Conservation (phyloP, 2,329 filamentous ascomycete species). For the Exophiala sp. region DNA sequence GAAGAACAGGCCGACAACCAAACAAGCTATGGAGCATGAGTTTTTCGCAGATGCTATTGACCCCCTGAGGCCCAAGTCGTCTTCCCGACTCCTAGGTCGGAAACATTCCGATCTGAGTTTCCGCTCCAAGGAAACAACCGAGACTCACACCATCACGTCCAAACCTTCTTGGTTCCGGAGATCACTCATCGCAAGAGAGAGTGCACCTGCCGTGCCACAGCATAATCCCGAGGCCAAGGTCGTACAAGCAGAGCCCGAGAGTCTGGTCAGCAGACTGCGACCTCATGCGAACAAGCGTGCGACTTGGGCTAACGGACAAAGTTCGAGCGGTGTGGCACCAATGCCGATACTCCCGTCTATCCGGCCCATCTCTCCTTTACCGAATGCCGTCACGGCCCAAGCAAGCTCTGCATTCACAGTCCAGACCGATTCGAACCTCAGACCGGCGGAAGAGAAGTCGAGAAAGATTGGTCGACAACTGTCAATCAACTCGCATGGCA, state of each 20-base stretch:
- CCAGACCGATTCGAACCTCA: constrained; percentile 36
- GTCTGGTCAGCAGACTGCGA: constrained; percentile 48
- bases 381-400: constrained; percentile 84
- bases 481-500: constrained; percentile 84
- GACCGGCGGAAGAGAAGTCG: constrained; percentile 55
- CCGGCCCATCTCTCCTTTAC: constrained; percentile 90
- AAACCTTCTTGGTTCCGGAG: constrained; percentile 98
- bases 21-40: constrained; percentile 89
- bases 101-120: constrained; percentile 80
- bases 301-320: constrained; percentile 79
- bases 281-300: constrained; percentile 69
- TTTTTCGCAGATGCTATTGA: constrained; percentile 92
- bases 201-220: constrained; percentile 53
- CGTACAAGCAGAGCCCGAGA: constrained; percentile 38
- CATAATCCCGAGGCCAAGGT: constrained; percentile 37
- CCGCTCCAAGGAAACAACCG: constrained; percentile 59
- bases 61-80: constrained; percentile 85
- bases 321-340: constrained; percentile 66
- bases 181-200: constrained; percentile 78
- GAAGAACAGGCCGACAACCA: constrained; percentile 80
- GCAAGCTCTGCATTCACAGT: constrained; percentile 61
- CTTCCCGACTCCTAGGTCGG: constrained; percentile 74
- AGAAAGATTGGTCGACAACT: constrained; percentile 96
- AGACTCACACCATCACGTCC: constrained; percentile 56
- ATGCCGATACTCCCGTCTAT: constrained; percentile 97